Conservation (phyloP, 2,329 filamentous ascomycete species). For the Aspergillus thermomutatus region DNA sequence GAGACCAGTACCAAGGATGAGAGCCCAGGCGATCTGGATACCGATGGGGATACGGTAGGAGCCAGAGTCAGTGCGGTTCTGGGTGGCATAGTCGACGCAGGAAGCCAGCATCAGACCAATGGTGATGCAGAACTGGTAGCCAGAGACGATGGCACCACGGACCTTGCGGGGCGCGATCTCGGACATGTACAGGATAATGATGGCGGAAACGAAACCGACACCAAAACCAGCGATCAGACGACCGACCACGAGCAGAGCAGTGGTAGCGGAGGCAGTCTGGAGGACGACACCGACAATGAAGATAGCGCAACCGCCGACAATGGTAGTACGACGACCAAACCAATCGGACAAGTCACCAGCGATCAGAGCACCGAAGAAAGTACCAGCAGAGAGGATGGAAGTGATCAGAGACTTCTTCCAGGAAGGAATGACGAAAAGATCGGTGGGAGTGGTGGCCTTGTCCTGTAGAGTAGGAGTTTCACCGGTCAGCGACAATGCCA, state of each 20-base stretch:
- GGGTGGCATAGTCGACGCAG: constrained; percentile 68
- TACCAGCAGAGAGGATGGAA: constrained; percentile 73
- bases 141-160: constrained; percentile 73
- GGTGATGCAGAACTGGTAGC: constrained; percentile 81
- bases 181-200: constrained; percentile 84
- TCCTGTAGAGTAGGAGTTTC: constrained; percentile 13
- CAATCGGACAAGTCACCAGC: constrained; percentile 74
- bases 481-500: not conserved
- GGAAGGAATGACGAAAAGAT: constrained; percentile 44
- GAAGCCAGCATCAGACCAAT: constrained; percentile 73
- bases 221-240: constrained; percentile 73
- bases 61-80: constrained; percentile 59
- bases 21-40: constrained; percentile 75
- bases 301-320: constrained; percentile 67
- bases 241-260: constrained; percentile 66
- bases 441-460: constrained; percentile 25
- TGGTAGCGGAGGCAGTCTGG: constrained; percentile 56
- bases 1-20: constrained; percentile 70
- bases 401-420: constrained; percentile 61
- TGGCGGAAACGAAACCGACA: constrained; percentile 76
- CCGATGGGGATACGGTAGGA: constrained; percentile 78
- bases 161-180: constrained; percentile 73
- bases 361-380: constrained; percentile 75
- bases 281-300: constrained; percentile 68
- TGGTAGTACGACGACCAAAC: constrained; percentile 62